Percentiles rank a stretch among this genome's conserved stretches.
phyloP scores from a whole-genome alignment of 177 flowering plant genomes.

The Vitis hybrid region DNA sequence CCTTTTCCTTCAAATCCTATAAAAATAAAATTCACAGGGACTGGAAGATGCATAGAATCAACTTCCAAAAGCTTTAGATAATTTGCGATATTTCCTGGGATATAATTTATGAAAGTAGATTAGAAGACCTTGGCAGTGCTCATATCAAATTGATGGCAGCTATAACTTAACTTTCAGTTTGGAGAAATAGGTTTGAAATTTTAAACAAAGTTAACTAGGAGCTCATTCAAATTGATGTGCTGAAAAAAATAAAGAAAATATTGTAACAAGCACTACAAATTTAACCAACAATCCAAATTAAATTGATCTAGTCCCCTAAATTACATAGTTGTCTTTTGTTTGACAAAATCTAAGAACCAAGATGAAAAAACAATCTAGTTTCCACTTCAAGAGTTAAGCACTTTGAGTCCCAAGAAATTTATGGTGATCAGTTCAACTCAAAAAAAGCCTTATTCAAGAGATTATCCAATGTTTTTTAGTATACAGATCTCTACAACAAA shows the following conservation, averaged over 20 bases:
- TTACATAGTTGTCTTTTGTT: not conserved
- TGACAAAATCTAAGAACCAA: not conserved
- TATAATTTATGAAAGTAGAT: slow-evolving; percentile 1
- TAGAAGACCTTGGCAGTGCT: not conserved
- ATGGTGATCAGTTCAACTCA: not conserved
- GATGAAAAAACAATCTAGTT: not conserved
- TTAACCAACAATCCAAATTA: not conserved
- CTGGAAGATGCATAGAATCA: slow-evolving; percentile 84
- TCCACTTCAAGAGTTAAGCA: not conserved
- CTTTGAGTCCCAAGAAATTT: not conserved
- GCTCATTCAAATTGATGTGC: not conserved
- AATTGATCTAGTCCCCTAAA: not conserved
- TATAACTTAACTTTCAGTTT: too few relatives aligned
- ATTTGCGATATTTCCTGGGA: slow-evolving; percentile 79
- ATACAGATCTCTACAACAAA: too few relatives aligned
- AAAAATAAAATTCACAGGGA: slow-evolving; percentile 92
- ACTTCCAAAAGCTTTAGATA: slow-evolving; percentile 83
- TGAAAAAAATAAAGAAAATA: not conserved
- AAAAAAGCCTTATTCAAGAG: not conserved
- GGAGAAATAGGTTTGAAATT: not conserved
- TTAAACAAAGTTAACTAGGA: not conserved
- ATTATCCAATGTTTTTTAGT: not conserved
- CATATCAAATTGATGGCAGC: not conserved
- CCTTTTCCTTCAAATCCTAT: slow-evolving; percentile 98
- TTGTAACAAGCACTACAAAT: not conserved